Conservation (phyloP, 2,329 filamentous ascomycete species). For the Cytospora leucostoma region DNA sequence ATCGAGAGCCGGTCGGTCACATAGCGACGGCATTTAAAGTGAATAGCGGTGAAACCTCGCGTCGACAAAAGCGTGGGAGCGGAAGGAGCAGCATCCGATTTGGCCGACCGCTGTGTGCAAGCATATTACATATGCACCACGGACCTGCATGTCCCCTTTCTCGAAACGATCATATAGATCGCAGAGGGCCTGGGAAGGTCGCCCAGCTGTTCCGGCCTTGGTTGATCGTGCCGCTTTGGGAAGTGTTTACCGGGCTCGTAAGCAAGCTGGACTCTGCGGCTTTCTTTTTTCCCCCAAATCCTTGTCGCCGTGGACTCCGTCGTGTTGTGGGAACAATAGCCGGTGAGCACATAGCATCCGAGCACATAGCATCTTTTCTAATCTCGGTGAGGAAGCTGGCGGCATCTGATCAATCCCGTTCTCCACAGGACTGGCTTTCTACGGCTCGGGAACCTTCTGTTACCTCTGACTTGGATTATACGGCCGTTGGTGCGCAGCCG, state of each 20-base stretch:
- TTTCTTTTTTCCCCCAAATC: neutral
- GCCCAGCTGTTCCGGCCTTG: neutral
- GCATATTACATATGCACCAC: neutral
- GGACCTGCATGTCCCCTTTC: slow-evolving; percentile 3
- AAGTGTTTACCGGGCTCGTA: neutral
- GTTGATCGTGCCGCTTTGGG: neutral
- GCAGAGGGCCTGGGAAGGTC: neutral
- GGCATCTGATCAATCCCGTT: neutral
- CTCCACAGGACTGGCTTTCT: neutral
- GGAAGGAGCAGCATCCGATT: slow-evolving; percentile 17
- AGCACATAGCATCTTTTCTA: neutral
- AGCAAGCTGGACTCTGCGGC: neutral
- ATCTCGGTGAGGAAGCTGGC: neutral
- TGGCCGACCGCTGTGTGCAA: slow-evolving; percentile 10
- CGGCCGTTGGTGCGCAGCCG: slow-evolving; percentile 1
- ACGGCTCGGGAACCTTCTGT: neutral
- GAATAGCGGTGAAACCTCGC: slow-evolving; percentile 21
- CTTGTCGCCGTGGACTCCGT: neutral
- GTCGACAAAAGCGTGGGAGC: slow-evolving; percentile 2
- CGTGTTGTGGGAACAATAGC: neutral
- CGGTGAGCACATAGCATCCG: neutral
- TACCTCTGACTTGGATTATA: neutral
- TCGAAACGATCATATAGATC: neutral
- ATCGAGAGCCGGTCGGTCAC: neutral
- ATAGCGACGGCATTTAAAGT: slow-evolving; percentile 11